Evolutionary conservation across 225 moss, liverwort and hornwort species (phyloP), one percentile per base, ranked within the genome.

Genomic region (Sphagnum tenellum): DNA sequence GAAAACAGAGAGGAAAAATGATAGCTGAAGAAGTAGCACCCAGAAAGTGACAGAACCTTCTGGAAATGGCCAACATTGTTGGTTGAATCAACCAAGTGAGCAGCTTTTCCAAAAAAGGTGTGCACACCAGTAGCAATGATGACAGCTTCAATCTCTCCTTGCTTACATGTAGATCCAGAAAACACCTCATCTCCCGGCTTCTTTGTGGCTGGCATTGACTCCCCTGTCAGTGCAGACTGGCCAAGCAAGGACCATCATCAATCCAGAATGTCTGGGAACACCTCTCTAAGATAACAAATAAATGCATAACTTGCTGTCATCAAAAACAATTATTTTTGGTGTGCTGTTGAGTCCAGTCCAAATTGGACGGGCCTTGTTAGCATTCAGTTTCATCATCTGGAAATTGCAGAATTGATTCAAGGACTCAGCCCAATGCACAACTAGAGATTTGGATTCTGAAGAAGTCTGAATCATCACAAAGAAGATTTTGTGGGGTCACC

Each of bases 61-160:
- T 89, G 89, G 66, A 89, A 89, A 64, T 89, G 89, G 74, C 89
- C 87, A 48, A 79, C 84, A 67, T 87, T 87, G 80, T 89, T 89
- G 57, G 89, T 89, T 57, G 84, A 81, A 63, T 89, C 89, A 11
- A 89, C 89, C 50, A 89, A 73, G 73, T 89, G 87, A 44, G 89
- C 89, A 49, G 89, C 89, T 74, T 89, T 89, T 57, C 89, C 89
- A 51, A 89, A 89, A 71, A 89, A 89, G 8, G 81, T 86, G 78
- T 89, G 81, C 64, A 84, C 81, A 47, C 86, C 89, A n/a, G 89
- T 89, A 52, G 86, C 89, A 71, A 87, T 84, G 3, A 89, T 86
- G 44, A 87, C 73, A 53, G 89, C 83, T 64, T 89, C 83, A 48
- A 89, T 77, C 70, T 89, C 89, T 57, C 86, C 89, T 72, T 89